phyloP scores from a whole-genome alignment of 495 filamentous ascomycete species.

The Sporormia fimetaria region DNA sequence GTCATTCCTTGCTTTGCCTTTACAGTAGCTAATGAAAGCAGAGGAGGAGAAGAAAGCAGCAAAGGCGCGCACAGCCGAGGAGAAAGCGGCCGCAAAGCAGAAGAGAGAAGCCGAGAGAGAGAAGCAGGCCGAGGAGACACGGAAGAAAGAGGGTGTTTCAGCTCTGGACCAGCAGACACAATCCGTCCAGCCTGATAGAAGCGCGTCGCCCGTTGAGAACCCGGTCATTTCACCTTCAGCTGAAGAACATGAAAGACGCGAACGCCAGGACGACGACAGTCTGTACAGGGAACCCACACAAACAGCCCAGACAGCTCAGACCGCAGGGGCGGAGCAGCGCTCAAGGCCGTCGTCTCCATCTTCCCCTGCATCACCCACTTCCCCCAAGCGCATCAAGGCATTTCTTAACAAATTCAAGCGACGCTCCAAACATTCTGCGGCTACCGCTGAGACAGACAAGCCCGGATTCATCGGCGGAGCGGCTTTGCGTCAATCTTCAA shows the following conservation, averaged over 20 bases:
- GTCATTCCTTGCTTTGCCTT: no score
- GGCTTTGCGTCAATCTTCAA: constrained; percentile 4
- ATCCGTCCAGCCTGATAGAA: no score
- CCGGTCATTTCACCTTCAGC: neutral
- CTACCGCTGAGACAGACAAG: constrained; percentile 5
- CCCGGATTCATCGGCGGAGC: constrained; percentile 20
- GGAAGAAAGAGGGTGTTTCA: constrained; percentile 39
- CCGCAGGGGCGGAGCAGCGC: neutral
- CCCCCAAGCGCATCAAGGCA: constrained; percentile 18
- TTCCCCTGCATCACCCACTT: constrained; percentile 4
- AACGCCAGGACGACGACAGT: constrained; percentile 5
- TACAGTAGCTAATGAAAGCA: no score
- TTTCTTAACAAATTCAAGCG: constrained; percentile 24
- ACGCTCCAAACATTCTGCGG: constrained; percentile 14
- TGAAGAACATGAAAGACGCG: neutral
- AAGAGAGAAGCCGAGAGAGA: constrained; percentile 43
- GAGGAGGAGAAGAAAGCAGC: constrained; percentile 20
- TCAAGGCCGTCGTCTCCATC: constrained; percentile 14
- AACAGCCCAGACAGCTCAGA: neutral
- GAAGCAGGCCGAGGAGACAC: constrained; percentile 40
- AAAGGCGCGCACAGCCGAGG: constrained; percentile 35
- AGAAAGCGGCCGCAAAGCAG: constrained; percentile 41
- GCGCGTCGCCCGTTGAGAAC: no score
- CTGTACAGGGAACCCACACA: constrained; percentile 8
- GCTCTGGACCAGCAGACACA: no score